Base-by-base conservation (phyloP, 129 eudicot species). In the Pittosporum tobira region DNA sequence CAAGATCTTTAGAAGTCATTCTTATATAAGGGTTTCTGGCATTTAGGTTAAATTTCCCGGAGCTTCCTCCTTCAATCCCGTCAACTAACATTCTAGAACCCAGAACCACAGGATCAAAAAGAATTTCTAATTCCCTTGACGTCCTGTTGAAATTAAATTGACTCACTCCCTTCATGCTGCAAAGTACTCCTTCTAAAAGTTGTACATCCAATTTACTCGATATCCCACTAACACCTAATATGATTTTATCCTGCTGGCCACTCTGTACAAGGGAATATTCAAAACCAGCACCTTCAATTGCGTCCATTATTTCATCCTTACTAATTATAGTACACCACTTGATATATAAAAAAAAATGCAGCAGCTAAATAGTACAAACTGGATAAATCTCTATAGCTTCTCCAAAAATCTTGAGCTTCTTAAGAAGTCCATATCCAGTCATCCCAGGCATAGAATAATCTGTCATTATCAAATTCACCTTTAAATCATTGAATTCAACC, bases 391-490 rank as follows among this genome's bases (percentile, higher is more conserved):
- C n/a, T n/a, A n/a, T n/a, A n/a, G n/a, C n/a, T n/a, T n/a, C n/a
- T n/a, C n/a, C n/a, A n/a, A n/a, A n/a, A 60, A 89, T 95, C 95
- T 91, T 87, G 52, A 91, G 81, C 75, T 83, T 91, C 71, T 91
- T 76, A 1, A 91, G 83, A 29, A 91, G 96, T 26, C 87, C 96
- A 72, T 77, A 87, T 29, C 99, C 99, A 1, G 99, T 86, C 96
- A 91, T 91, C 22, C 94, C 96, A 67, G 99, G 96, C 99, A 91
- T 91, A 18, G 95, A 86, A 67, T 91, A 91, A 73, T 91, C 99
- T 1, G 99, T 87, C 46, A 91, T 74, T 13, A 91, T 91, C 75
- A 91, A 46, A 71, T 91, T 81, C 18, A 91, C 88, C 78, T 91
- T 91, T 90, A 91, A 66, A 56, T 60, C 94, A 60, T 85, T 73